A percentile compares a stretch with the other conserved stretches of the same genome.
Conservation (phyloP, 495 filamentous ascomycete genomes). For the Aspergillus funiculosus region DNA sequence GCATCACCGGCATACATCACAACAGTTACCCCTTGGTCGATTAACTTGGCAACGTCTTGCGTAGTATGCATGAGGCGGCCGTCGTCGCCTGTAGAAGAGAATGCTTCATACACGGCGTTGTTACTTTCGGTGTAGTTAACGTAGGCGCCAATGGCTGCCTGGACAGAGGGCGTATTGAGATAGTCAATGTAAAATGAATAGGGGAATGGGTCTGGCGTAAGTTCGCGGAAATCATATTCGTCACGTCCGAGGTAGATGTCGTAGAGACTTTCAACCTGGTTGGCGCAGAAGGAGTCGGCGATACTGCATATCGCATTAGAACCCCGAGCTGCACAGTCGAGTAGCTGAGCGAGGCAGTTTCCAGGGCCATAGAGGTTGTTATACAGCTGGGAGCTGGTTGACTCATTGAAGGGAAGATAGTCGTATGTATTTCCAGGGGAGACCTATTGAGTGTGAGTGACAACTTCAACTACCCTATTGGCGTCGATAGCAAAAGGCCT, state of each 20-base stretch:
- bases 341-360: constrained; percentile 54
- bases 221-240: constrained; percentile 57
- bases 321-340: constrained; percentile 41
- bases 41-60: constrained; percentile 42
- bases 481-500: too few relatives aligned
- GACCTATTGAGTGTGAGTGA: constrained; percentile 3
- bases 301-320: constrained; percentile 43
- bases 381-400: constrained; percentile 45
- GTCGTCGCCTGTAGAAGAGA: constrained; percentile 54
- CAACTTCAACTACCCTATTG: too few relatives aligned
- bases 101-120: constrained; percentile 43
- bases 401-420: constrained; percentile 46
- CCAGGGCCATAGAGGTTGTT: constrained; percentile 56
- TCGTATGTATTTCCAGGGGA: constrained; percentile 56
- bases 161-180: constrained; percentile 51
- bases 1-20: constrained; percentile 56
- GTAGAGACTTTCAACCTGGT: constrained; percentile 48
- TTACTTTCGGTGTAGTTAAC: constrained; percentile 50
- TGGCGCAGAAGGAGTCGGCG: constrained; percentile 50
- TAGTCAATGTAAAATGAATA: constrained; percentile 54
- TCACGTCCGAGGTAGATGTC: constrained; percentile 48
- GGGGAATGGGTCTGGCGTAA: constrained; percentile 55
- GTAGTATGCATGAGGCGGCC: constrained; percentile 46
- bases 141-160: constrained; percentile 53
- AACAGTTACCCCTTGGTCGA: constrained; percentile 49